phyloP scores from a whole-genome alignment of 148 eudicot species.

The Spergularia bocconei region DNA sequence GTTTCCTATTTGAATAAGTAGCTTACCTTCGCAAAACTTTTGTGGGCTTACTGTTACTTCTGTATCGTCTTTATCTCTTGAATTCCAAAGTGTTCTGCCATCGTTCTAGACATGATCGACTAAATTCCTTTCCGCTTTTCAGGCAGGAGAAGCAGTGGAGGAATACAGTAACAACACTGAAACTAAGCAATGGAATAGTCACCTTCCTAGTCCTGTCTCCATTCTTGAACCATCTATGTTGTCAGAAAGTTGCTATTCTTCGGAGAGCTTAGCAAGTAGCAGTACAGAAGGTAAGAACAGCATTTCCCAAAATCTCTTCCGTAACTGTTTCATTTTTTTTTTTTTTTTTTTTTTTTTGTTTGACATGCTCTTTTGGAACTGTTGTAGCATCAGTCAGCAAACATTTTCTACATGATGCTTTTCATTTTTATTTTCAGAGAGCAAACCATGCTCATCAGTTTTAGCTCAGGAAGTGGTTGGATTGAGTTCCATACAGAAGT shows the following conservation, averaged over 20 bases:
- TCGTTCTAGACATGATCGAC: neutral
- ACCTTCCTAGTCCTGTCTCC: conserved; percentile 77
- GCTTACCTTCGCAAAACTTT: too few species aligned
- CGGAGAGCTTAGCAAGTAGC: conserved; percentile 53
- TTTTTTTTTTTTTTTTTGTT: too few species aligned
- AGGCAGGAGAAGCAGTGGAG: conserved; percentile 38
- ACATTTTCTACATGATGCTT: neutral
- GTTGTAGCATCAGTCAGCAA: neutral
- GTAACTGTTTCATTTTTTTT: too few species aligned
- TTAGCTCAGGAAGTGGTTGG: conserved; percentile 47
- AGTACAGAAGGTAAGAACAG: conserved; percentile 52
- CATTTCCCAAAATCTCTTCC: neutral
- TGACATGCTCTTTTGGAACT: too few species aligned
- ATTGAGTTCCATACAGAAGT: conserved; percentile 32
- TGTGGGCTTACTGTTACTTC: neutral
- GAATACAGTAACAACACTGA: conserved; percentile 40
- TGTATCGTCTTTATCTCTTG: neutral
- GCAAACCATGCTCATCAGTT: conserved; percentile 60
- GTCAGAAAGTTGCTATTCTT: conserved; percentile 73
- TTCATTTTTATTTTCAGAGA: conserved; percentile 42
- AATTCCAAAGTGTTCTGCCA: neutral
- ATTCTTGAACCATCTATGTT: conserved; percentile 65
- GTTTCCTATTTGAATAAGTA: too few species aligned
- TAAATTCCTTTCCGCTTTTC: conserved; percentile 4
- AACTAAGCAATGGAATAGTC: conserved; percentile 41